Evolutionary conservation across 208 protist species (phyloP).

Genomic region (Trypanosoma scelopori): DNA sequence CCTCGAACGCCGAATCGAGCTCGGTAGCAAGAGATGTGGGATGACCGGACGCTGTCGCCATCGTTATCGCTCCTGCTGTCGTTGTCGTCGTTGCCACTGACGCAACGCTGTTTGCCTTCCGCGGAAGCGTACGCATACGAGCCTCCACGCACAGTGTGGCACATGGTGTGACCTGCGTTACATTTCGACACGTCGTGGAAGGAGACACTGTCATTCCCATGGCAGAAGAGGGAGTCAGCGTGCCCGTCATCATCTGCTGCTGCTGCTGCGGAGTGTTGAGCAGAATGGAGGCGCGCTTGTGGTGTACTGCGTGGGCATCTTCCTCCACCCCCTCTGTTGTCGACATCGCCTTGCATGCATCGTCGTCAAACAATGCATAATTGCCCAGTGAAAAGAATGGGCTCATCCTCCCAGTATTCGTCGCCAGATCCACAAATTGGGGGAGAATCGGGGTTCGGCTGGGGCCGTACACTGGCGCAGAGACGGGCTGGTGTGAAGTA

Average conservation of each 20-base stretch:
- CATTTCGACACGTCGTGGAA: slow-evolving; percentile 3
- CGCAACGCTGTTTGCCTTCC: background rate
- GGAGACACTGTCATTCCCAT: slow-evolving; percentile 33
- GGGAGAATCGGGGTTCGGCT: slow-evolving; percentile 23
- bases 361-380: slow-evolving; percentile 4
- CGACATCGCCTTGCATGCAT: background rate
- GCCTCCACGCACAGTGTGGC: slow-evolving; percentile 2
- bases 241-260: slow-evolving; percentile 5
- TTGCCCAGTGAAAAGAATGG: slow-evolving; percentile 42
- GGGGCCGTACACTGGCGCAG: slow-evolving; percentile 35
- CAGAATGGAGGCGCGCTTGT: background rate
- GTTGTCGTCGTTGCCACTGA: background rate
- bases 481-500: background rate
- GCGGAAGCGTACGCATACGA: background rate
- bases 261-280: slow-evolving; percentile 14
- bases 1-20: slow-evolving; percentile 27
- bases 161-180: slow-evolving; percentile 8
- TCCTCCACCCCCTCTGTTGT: too few species aligned
- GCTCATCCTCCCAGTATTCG: slow-evolving; percentile 44
- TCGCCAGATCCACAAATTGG: slow-evolving; percentile 73
- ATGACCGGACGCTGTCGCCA: background rate
- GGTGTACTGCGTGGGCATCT: too few species aligned
- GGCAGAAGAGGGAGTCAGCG: slow-evolving; percentile 21
- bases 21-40: slow-evolving; percentile 22
- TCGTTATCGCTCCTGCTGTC: background rate